A percentile compares a stretch with the other conserved stretches of the same genome.
These are phyloP conservation scores for Fusarium dimerum DNA, from an alignment of 2,329 filamentous ascomycete genomes.

Conservation along the genomic window DNA sequence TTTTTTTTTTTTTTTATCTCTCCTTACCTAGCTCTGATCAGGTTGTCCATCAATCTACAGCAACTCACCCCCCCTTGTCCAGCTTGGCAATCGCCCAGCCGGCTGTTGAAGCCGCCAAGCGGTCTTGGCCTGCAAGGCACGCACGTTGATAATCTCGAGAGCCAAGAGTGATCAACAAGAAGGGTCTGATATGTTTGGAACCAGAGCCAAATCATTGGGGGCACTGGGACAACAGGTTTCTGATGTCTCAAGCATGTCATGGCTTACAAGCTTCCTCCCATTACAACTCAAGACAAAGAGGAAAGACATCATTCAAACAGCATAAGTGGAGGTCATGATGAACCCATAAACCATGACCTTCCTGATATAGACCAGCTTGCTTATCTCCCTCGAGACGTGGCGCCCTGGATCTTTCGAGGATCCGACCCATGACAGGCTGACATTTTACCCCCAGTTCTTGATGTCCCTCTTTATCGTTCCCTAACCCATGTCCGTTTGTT, in stretches of 20 bases:
- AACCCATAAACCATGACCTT: slow-evolving; percentile 18
- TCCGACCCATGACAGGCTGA: slow-evolving; percentile 3
- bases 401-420: slow-evolving; percentile 4
- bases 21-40: too few relatives aligned
- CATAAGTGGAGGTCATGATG: neutral
- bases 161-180: neutral
- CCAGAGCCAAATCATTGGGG: neutral
- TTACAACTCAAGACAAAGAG: neutral
- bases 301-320: neutral
- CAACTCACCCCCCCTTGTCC: neutral
- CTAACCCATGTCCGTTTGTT: neutral
- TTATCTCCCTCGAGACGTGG: slow-evolving; percentile 16
- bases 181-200: too few relatives aligned
- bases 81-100: slow-evolving; percentile 26
- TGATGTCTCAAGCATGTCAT: neutral
- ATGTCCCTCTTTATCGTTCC: neutral
- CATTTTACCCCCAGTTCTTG: neutral
- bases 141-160: neutral
- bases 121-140: slow-evolving; percentile 24
- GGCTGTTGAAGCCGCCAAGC: slow-evolving; percentile 18
- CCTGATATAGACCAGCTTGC: slow-evolving; percentile 22
- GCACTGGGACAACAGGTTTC: neutral
- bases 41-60: neutral
- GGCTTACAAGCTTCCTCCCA: too few relatives aligned
- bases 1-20: neutral